Conservation (phyloP, 192 early-diverging fungal species). For the Backusella tarrabulga region DNA sequence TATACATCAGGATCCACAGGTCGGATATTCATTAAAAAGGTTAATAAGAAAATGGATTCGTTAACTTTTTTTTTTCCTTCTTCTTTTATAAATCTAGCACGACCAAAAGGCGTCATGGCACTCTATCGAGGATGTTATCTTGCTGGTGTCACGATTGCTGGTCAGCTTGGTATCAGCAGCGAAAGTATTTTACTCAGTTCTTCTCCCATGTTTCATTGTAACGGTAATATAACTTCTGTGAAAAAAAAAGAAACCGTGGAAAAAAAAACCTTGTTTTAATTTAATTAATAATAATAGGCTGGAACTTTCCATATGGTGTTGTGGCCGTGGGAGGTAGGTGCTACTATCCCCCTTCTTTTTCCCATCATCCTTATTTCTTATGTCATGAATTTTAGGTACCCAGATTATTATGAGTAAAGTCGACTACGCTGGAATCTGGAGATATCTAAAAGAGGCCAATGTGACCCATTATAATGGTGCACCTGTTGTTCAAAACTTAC, state of each 20-base stretch:
- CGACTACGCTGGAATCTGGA: slow-evolving; percentile 60
- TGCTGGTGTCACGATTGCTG: slow-evolving; percentile 34
- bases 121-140: slow-evolving; percentile 57
- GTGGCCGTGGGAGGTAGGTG: slow-evolving; percentile 8
- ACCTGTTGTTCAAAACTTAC: slow-evolving; percentile 57
- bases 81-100: no score
- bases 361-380: no score
- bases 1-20: slow-evolving; percentile 65
- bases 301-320: slow-evolving; percentile 25
- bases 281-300: slow-evolving; percentile 21
- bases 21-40: no score
- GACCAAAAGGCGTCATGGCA: slow-evolving; percentile 56
- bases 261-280: background rate
- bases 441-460: slow-evolving; percentile 34
- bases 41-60: no score
- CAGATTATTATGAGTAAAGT: slow-evolving; percentile 54
- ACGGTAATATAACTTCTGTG: slow-evolving; percentile 19
- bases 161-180: slow-evolving; percentile 41
- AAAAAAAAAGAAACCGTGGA: background rate
- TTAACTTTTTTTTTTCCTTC: no score
- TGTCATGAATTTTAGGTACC: slow-evolving; percentile 7
- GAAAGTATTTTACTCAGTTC: slow-evolving; percentile 50
- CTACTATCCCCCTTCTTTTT: no score
- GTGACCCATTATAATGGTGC: slow-evolving; percentile 62
- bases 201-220: slow-evolving; percentile 60